A percentile compares a stretch with the other conserved stretches of the same genome.
Evolutionary conservation across 2,329 filamentous ascomycete species (phyloP).

Genomic region (Alternaria ventricosa): DNA sequence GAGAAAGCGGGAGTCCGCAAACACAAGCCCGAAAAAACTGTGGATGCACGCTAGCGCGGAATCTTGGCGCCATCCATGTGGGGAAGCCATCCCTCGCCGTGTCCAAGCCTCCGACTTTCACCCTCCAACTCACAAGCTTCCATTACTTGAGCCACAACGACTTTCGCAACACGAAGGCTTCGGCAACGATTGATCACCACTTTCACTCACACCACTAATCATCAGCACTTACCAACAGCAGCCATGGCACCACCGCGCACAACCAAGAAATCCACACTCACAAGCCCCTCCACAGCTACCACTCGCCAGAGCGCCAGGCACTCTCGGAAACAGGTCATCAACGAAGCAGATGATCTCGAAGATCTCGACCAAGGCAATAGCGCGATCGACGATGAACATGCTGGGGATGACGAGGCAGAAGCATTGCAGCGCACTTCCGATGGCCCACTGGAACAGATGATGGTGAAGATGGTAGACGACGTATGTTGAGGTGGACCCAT

Average conservation of each 20-base stretch:
- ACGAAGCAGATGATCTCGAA: constrained; percentile 10
- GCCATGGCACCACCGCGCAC: constrained; percentile 22
- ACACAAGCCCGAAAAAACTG: constrained; percentile 33
- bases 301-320: constrained; percentile 17
- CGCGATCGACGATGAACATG: constrained; percentile 3
- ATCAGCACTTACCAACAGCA: constrained; percentile 16
- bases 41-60: constrained; percentile 34
- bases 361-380: constrained; percentile 7
- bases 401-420: constrained; percentile 6
- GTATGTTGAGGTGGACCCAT: constrained; percentile 22
- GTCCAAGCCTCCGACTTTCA: neutral
- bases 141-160: neutral
- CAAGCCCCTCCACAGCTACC: neutral
- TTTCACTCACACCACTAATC: constrained; percentile 16
- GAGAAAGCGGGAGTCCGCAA: constrained; percentile 23
- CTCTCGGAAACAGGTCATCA: constrained; percentile 5
- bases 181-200: constrained; percentile 1
- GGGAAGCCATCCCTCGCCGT: constrained; percentile 11
- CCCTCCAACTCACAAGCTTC: neutral
- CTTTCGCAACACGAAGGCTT: neutral
- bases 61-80: constrained; percentile 36
- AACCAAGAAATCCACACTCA: constrained; percentile 17
- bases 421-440: constrained; percentile 10
- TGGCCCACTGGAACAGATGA: constrained; percentile 21
- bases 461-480: constrained; percentile 27